Evolutionary conservation across 164 flowering plant genomes (phyloP).

Genomic region (Stephania japonica): DNA sequence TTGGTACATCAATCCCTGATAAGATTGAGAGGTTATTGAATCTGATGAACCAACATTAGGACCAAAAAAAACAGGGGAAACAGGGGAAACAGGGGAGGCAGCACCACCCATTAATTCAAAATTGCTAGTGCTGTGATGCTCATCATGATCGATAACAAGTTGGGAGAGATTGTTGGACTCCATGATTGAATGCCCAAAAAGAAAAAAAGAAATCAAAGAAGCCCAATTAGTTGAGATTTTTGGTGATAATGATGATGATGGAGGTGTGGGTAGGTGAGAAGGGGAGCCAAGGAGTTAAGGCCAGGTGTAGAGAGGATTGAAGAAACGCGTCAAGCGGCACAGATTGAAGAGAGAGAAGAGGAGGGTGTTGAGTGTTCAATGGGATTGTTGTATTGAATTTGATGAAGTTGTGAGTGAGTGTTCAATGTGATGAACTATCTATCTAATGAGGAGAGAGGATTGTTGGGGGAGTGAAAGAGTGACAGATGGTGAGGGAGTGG

Average conservation of each 20-base stretch:
- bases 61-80: too few relatives aligned
- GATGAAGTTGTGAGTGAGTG: too few relatives aligned
- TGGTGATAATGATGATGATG: neutral
- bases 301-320: slow-evolving; percentile 11
- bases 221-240: neutral
- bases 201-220: neutral
- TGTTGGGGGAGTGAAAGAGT: neutral
- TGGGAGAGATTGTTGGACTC: neutral
- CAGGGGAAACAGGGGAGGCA: too few relatives aligned
- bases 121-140: neutral
- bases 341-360: neutral
- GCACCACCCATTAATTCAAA: neutral
- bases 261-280: neutral
- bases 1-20: neutral
- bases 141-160: neutral
- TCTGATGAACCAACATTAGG: neutral
- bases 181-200: neutral
- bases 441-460: neutral
- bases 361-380: neutral
- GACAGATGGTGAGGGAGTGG: slow-evolving; percentile 15
- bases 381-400: too few relatives aligned
- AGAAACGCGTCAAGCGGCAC: slow-evolving; percentile 10
- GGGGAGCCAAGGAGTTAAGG: neutral
- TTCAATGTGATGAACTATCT: too few relatives aligned
- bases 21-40: neutral